Evolutionary conservation across 441 rosid species (phyloP).

Genomic region (Breynia disticha): DNA sequence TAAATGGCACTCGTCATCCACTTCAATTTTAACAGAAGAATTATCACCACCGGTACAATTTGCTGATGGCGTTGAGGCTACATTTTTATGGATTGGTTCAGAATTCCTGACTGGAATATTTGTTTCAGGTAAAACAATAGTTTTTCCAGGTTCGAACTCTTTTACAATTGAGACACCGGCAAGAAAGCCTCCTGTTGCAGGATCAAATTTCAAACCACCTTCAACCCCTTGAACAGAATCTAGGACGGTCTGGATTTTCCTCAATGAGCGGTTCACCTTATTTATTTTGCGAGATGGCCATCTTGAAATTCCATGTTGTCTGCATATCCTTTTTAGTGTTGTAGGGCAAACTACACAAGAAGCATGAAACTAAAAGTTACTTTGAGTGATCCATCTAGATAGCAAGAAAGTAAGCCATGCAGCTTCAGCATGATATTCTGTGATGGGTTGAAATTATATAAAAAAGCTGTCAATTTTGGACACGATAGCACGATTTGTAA

Average conservation of each 20-base stretch:
- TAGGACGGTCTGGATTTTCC: constrained; percentile 14
- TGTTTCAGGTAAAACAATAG: constrained; percentile 20
- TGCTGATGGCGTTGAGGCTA: neutral
- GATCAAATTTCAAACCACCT: constrained; percentile 72
- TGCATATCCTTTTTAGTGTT: constrained; percentile 28
- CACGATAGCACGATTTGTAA: neutral
- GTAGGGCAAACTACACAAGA: constrained; percentile 32
- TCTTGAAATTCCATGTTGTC: constrained; percentile 17
- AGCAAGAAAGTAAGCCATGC: constrained; percentile 1
- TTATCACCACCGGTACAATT: constrained; percentile 21
- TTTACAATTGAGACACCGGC: constrained; percentile 41
- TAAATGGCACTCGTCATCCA: constrained; percentile 22
- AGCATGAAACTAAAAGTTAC: constrained; percentile 12
- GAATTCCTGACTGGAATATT: constrained; percentile 14
- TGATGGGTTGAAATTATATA: neutral
- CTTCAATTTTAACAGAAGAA: constrained; percentile 37
- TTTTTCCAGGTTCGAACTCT: constrained; percentile 32
- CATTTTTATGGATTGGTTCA: constrained; percentile 19
- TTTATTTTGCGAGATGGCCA: constrained; percentile 20
- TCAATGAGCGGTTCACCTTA: constrained; percentile 15
- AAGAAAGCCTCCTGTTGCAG: constrained; percentile 56
- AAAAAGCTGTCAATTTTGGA: neutral
- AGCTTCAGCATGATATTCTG: neutral
- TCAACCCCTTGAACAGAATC: constrained; percentile 41
- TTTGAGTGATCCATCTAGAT: neutral